Base-by-base conservation (phyloP, 2,329 filamentous ascomycete genomes). In the Exophiala mesophila region DNA sequence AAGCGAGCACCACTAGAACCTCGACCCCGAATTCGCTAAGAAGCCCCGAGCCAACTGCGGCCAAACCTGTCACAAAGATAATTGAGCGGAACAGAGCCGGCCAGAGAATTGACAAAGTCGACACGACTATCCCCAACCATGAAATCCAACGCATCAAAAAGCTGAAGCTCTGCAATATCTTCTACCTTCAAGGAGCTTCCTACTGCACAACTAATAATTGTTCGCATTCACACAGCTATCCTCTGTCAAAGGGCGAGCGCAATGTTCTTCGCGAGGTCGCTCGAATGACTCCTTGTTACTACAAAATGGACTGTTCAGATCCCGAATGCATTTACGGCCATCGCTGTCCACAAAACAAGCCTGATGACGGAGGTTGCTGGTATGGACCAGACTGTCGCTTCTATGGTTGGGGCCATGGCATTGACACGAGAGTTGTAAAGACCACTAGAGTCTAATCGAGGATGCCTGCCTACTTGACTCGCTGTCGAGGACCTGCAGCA, bases 251-350 rank as follows among this genome's bases (percentile, higher is more conserved):
- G 36, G 64, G 65, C 21, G 77, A 82, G 54, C 57, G 73, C 36
- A 65, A 68, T 15, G 71, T 71, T n/a, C 61, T 82, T 41, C 69
- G 70, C 18, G 71, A 76, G 17, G 74, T 82, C 15, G 77, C 78
- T 35, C 72, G 78, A 37, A 79, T 80, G 75, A 78, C 76, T 3
- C 76, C 77, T 17, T 82, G 78, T 56, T 69, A 69, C 43, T 74
- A 75, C 54, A 76, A 76, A 8, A 67, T 71, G 36, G 68, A 68
- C 10, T 82, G 78, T 54, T 67, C 76, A 37, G 78, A 82, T 46
- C 58, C 69, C 2, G 73, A 73, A 45, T 82, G 78, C 61, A 80
- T 81, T 38, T 81, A 80, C 55, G 78, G 78, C 16, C 78, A 82
- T 59, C 71, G 74, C 24, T 82, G 78, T 55, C 76, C 76, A 13